Evolutionary conservation across 2,329 filamentous ascomycete species (phyloP), one percentile per base, ranked within the genome.

Genomic region (Ophiosphaerella narmari): DNA sequence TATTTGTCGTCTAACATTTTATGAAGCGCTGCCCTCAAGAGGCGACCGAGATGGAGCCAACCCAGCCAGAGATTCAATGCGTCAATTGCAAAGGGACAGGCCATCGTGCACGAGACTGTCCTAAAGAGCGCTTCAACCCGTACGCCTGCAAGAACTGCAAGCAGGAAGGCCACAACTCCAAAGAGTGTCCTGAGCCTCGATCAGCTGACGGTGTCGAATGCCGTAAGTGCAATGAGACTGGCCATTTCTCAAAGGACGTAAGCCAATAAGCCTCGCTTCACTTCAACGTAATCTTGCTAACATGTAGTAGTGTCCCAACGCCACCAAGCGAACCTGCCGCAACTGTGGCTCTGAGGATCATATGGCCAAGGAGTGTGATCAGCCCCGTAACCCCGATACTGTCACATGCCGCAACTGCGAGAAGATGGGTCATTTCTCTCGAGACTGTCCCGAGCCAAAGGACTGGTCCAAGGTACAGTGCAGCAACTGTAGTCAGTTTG

Each of bases 91-190:
- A 80, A 4, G 78, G 80, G 34, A 73, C 78, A 23, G 87, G 86
- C 8, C 87, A 90, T 62, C 86, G 87, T 50, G 74, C 86, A 43
- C 84, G 87, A 43, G 86, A 91, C 59, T 91, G 88, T 50, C 68
- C 68, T 4, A 64, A 74, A 48, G 68, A 71, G 50, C 74, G 87
- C 42, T 73, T 83, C 26, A 83, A 88, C 74, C 85, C 78, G 48
- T 86, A 81, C 57, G 84, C 83, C 7, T 89, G 87, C 80, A 83
- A 81, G 67, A 89, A 89, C 67, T 89, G 86, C 75, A 82, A 81
- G 81, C 75, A 72, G 66, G 74, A 72, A 26, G 66, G 68, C 7
- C 66, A 68, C 37, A 65, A 48, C 21, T 55, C 71, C 21, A 70
- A 67, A 51, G 74, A 78, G 24, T 76, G 76, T 54, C 62, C 72